These are phyloP conservation scores for Emydomyces testavorans DNA, from an alignment of 2,329 filamentous ascomycete species.

Conservation along the genomic window DNA sequence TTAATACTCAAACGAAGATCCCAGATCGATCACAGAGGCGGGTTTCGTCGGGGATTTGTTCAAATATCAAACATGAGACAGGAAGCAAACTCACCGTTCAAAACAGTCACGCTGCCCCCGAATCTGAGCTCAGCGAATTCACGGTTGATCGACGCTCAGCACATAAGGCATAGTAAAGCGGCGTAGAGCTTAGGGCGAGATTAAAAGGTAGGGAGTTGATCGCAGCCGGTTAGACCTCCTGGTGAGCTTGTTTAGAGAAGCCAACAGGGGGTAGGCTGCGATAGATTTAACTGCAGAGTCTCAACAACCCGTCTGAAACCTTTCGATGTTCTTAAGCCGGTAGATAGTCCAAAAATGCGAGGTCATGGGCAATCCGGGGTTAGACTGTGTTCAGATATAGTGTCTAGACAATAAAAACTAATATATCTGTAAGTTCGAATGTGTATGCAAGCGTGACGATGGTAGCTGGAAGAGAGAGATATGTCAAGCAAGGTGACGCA, in stretches of 20 bases:
- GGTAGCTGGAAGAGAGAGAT: neutral
- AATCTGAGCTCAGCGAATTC: neutral
- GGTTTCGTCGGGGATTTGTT: neutral
- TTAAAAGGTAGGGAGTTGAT: neutral
- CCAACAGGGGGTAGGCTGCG: neutral
- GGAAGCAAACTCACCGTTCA: constrained; percentile 1
- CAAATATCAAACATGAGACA: constrained; percentile 4
- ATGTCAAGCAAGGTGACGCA: constrained; percentile 4
- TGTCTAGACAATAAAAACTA: neutral
- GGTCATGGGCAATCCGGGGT: neutral
- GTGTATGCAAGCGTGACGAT: neutral
- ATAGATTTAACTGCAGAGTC: constrained; percentile 4
- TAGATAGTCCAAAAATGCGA: neutral
- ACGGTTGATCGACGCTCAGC: neutral
- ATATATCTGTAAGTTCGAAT: neutral
- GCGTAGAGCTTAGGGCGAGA: neutral
- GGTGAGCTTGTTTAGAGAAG: neutral
- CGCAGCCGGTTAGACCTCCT: neutral
- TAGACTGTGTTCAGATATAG: neutral
- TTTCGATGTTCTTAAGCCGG: neutral
- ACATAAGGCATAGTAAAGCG: neutral
- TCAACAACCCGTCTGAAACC: neutral
- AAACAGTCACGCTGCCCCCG: neutral
- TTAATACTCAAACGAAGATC: neutral
- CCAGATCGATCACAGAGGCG: neutral